phyloP scores from a whole-genome alignment of 441 rosid genomes.

The Monsonia emarginata region DNA sequence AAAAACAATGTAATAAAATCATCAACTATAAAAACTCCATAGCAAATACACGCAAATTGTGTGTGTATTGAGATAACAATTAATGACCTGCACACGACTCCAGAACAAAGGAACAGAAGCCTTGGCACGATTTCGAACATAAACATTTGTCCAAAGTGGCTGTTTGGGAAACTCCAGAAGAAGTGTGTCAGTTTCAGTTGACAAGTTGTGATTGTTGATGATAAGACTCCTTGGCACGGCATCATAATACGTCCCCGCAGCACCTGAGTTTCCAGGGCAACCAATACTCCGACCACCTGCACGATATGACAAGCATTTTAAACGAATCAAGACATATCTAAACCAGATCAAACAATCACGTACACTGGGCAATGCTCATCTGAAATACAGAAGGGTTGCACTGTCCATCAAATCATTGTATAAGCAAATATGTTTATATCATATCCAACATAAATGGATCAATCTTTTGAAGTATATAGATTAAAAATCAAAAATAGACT shows the following conservation, averaged over 20 bases:
- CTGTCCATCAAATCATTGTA: too few relatives aligned
- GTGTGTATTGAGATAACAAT: neutral
- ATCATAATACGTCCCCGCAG: constrained; percentile 92
- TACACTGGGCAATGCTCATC: neutral
- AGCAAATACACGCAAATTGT: neutral
- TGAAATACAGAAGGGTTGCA: neutral
- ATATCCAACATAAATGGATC: neutral
- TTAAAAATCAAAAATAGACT: neutral
- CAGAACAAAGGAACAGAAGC: constrained; percentile 93
- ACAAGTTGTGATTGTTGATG: constrained; percentile 69
- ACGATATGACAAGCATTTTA: constrained; percentile 9
- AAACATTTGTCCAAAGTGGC: constrained; percentile 91
- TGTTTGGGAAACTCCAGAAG: constrained; percentile 89
- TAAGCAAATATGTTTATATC: neutral
- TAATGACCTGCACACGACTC: constrained; percentile 96
- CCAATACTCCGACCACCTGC: constrained; percentile 85
- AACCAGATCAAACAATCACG: constrained; percentile 4
- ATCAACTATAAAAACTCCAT: neutral
- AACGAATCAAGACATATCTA: constrained; percentile 1
- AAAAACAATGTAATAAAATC: neutral
- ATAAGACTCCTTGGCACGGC: constrained; percentile 90
- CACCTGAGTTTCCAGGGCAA: constrained; percentile 85
- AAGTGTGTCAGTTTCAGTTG: constrained; percentile 88
- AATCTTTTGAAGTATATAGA: neutral
- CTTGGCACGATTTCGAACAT: constrained; percentile 73